A percentile compares a stretch with the other conserved stretches of the same genome.
These are phyloP conservation scores for Solanum lycopersicoides DNA, from an alignment of 257 asterid genomes.

Conservation along the genomic window DNA sequence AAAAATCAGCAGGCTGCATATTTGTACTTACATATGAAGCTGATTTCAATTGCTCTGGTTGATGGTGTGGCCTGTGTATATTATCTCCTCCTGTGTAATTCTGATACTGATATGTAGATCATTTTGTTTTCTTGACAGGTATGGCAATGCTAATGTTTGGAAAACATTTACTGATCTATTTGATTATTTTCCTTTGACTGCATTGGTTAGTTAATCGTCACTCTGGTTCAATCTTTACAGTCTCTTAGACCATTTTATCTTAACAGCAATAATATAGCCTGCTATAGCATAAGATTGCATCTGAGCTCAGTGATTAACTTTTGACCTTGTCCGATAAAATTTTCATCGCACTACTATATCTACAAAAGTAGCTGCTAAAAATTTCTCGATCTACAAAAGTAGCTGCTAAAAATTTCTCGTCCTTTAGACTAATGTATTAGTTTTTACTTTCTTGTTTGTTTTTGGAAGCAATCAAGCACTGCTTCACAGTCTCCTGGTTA, in stretches of 20 bases:
- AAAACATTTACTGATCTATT: slow-evolving; percentile 88
- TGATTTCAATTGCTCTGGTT: background rate
- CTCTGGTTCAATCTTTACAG: background rate
- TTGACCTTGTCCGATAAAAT: background rate
- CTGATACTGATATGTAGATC: background rate
- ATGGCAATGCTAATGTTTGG: slow-evolving; percentile 96
- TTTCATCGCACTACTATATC: background rate
- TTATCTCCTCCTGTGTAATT: background rate
- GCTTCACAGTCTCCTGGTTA: background rate
- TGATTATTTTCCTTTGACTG: slow-evolving; percentile 88
- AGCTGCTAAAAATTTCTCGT: background rate
- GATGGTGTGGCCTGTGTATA: background rate
- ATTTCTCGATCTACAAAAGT: background rate
- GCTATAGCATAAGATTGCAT: background rate
- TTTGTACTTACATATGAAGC: background rate
- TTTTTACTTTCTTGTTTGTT: background rate
- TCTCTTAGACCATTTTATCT: background rate
- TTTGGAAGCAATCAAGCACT: background rate
- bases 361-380: background rate
- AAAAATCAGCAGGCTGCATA: background rate
- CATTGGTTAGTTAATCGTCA: slow-evolving; percentile 54
- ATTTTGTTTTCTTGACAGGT: slow-evolving; percentile 28
- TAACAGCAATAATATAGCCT: background rate
- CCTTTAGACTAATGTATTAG: background rate
- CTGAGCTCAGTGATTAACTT: background rate